A percentile compares a stretch with the other conserved stretches of the same genome.
Evolutionary conservation across 2,329 filamentous ascomycete genomes (phyloP).

Genomic region (Fusarium domesticum): DNA sequence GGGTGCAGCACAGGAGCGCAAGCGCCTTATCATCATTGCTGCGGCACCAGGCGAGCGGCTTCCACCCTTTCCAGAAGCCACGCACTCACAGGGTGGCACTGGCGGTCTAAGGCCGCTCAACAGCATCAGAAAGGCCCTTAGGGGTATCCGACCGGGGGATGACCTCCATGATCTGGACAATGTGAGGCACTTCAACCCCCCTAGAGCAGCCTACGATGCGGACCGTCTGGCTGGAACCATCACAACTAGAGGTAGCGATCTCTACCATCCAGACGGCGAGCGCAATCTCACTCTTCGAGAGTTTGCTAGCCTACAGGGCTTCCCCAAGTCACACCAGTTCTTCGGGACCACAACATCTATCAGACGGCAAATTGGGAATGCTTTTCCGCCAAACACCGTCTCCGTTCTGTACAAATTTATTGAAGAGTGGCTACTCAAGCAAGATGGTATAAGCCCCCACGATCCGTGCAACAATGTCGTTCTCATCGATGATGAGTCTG

Average conservation of each 20-base stretch:
- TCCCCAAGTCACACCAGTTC: slow-evolving; percentile 62
- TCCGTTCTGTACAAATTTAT: slow-evolving; percentile 49
- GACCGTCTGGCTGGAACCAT: slow-evolving; percentile 55
- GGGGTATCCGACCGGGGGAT: slow-evolving; percentile 32
- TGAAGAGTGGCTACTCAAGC: slow-evolving; percentile 42
- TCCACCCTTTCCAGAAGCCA: slow-evolving; percentile 61
- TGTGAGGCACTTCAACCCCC: slow-evolving; percentile 29
- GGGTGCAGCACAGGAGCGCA: slow-evolving; percentile 49
- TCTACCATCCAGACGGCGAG: slow-evolving; percentile 63
- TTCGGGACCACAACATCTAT: slow-evolving; percentile 38
- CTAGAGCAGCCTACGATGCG: slow-evolving; percentile 42
- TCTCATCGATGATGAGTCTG: slow-evolving; percentile 26
- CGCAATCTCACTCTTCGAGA: slow-evolving; percentile 66
- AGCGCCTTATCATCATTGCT: slow-evolving; percentile 56
- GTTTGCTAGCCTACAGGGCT: slow-evolving; percentile 66
- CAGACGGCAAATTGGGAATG: slow-evolving; percentile 72
- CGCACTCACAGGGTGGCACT: slow-evolving; percentile 47
- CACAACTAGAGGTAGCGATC: slow-evolving; percentile 60
- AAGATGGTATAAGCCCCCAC: slow-evolving; percentile 38
- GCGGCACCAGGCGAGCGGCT: slow-evolving; percentile 67
- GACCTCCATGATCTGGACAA: slow-evolving; percentile 40
- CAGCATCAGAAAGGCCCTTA: slow-evolving; percentile 45
- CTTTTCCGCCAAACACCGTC: slow-evolving; percentile 64
- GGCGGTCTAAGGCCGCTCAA: slow-evolving; percentile 39
- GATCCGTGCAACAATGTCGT: slow-evolving; percentile 20